Conservation (phyloP, 371 early-diverging fungal genomes). For the Mucor mucedo region DNA sequence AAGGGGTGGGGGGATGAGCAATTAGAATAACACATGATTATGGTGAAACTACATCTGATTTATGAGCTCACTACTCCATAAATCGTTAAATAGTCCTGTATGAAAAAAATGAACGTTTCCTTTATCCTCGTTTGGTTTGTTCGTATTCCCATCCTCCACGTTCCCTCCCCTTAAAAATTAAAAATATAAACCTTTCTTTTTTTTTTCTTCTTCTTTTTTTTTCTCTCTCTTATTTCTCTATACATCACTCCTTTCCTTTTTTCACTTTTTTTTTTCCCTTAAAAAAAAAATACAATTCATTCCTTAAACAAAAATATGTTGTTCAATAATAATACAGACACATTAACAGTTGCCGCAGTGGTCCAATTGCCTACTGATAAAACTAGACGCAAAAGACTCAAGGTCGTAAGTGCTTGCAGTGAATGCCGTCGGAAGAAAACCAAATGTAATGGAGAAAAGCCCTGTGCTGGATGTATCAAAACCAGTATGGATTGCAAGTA, state of each 20-base stretch:
- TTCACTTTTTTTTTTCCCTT: constrained; percentile 10
- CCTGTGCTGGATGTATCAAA: constrained; percentile 53
- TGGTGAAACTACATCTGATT: constrained; percentile 13
- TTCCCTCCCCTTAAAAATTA: constrained; percentile 21
- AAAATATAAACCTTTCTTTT: constrained; percentile 14
- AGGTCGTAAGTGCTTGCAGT: constrained; percentile 66
- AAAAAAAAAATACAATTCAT: constrained; percentile 4
- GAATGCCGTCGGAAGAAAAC: constrained; percentile 68
- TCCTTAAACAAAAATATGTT: constrained; percentile 6
- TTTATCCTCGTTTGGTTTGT: constrained; percentile 27
- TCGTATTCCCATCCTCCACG: constrained; percentile 27
- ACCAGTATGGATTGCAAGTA: constrained; percentile 48
- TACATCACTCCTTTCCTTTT: constrained; percentile 9
- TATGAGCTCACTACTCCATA: constrained; percentile 10
- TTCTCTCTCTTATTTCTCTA: constrained; percentile 7
- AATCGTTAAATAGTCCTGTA: constrained; percentile 2
- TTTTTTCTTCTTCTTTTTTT: constrained; percentile 11
- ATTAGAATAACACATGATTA: constrained; percentile 15
- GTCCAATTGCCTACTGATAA: constrained; percentile 37
- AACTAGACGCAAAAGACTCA: constrained; percentile 52
- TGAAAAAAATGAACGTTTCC: constrained; percentile 23
- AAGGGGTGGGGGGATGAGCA: not conserved
- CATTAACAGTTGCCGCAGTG: constrained; percentile 3
- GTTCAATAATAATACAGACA: constrained; percentile 13
- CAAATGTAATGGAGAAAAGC: constrained; percentile 68